phyloP scores from a whole-genome alignment of 192 early-diverging fungal genomes.

The Oehlia diaphana region DNA sequence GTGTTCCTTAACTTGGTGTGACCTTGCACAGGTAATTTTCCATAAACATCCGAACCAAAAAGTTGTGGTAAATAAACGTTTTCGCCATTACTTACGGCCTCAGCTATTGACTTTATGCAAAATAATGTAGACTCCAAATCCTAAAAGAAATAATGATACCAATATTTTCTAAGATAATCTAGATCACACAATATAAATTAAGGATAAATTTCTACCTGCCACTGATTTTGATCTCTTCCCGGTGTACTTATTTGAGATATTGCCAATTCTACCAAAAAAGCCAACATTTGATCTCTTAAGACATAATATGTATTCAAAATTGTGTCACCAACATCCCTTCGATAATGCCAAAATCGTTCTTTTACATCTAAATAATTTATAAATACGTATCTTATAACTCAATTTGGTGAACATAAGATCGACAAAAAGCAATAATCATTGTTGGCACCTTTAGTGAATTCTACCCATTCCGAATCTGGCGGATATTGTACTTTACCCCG shows the following conservation, averaged over 20 bases:
- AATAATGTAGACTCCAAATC: conserved; percentile 63
- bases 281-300: conserved; percentile 57
- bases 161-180: not conserved
- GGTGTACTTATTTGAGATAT: conserved; percentile 30
- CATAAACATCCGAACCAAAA: conserved; percentile 59
- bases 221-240: conserved; percentile 21
- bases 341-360: conserved; percentile 61
- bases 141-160: not conserved
- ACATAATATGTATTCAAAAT: conserved; percentile 70
- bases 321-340: conserved; percentile 75
- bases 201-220: conserved; percentile 29
- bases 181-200: not conserved
- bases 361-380: conserved; percentile 41
- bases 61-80: conserved; percentile 56
- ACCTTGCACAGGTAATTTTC: conserved; percentile 44
- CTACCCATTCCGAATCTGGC: conserved; percentile 47
- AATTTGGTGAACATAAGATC: not conserved
- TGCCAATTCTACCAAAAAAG: conserved; percentile 40
- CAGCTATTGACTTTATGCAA: conserved; percentile 63
- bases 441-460: conserved; percentile 53
- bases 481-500: conserved; percentile 61
- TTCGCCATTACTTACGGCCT: conserved; percentile 59
- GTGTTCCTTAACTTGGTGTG: conserved; percentile 47
- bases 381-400: not conserved
- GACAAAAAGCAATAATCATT: not conserved